These are phyloP conservation scores for Starmerella etchellsii DNA, from an alignment of 805 yeast genomes.

Conservation along the genomic window DNA sequence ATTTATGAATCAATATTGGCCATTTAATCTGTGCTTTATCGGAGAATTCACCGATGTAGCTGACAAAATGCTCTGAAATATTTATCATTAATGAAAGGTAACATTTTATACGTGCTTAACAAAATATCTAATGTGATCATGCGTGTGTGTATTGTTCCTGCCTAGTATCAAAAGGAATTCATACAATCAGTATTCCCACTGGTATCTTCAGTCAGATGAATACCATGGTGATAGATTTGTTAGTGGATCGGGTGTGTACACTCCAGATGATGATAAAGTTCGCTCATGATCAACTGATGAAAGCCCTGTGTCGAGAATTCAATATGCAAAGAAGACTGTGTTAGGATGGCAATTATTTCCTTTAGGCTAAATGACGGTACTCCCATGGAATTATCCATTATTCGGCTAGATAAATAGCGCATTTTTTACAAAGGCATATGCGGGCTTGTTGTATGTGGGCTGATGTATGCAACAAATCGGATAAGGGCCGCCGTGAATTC, in stretches of 20 bases:
- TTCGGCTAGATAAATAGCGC: constrained; percentile 72
- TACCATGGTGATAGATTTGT: neutral
- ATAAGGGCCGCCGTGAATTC: neutral
- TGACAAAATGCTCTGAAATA: too few relatives aligned
- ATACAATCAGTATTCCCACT: neutral
- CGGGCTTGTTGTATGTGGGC: constrained; percentile 62
- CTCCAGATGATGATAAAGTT: neutral
- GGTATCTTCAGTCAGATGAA: neutral
- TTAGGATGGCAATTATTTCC: neutral
- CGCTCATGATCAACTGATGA: neutral
- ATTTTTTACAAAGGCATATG: constrained; percentile 76
- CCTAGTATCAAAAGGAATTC: neutral
- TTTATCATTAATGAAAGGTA: too few relatives aligned
- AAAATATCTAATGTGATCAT: too few relatives aligned
- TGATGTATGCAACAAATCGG: neutral
- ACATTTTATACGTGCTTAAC: too few relatives aligned
- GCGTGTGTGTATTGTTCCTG: too few relatives aligned
- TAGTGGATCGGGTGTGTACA: neutral
- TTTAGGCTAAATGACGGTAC: too few relatives aligned
- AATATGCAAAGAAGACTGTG: too few relatives aligned
- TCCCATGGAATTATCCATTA: constrained; percentile 51
- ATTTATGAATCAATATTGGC: too few relatives aligned
- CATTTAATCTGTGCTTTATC: too few relatives aligned
- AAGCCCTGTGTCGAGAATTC: neutral
- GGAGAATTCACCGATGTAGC: too few relatives aligned